A percentile compares a stretch with the other conserved stretches of the same genome.
Conservation (phyloP, 169 alveolate genomes). For the Babesia ovata region DNA sequence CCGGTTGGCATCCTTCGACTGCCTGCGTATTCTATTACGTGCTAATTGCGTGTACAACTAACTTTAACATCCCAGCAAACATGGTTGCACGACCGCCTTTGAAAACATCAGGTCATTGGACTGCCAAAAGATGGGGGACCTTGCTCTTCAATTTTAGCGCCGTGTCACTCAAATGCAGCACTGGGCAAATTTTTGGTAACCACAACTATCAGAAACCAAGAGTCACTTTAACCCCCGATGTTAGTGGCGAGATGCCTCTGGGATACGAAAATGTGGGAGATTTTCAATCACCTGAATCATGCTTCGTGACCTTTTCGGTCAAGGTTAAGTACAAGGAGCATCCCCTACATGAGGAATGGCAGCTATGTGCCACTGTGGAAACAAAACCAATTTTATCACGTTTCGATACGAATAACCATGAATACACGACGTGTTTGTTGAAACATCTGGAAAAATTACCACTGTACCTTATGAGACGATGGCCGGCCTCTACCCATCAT, state of each 20-base stretch:
- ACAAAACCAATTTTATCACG: slow-evolving; percentile 31
- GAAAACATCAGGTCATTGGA: not conserved
- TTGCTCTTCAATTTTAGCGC: slow-evolving; percentile 32
- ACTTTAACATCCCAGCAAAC: not conserved
- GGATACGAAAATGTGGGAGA: not conserved
- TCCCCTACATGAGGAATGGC: slow-evolving; percentile 7
- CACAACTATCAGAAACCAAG: not conserved
- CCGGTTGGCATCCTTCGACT: too few relatives aligned
- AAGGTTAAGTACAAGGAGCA: slow-evolving; percentile 12
- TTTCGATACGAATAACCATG: slow-evolving; percentile 2
- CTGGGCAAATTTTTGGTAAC: not conserved
- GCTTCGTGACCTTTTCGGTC: slow-evolving; percentile 23
- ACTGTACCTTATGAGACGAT: not conserved
- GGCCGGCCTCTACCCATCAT: not conserved
- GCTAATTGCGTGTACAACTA: too few relatives aligned
- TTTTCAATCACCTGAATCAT: not conserved
- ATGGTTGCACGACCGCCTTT: not conserved
- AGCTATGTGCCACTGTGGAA: slow-evolving; percentile 32
- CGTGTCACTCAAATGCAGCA: not conserved
- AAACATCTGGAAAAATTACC: slow-evolving; percentile 34
- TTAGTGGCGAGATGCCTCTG: too few relatives aligned
- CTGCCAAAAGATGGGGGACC: not conserved
- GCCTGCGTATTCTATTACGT: too few relatives aligned
- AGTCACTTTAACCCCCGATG: too few relatives aligned
- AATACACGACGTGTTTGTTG: slow-evolving; percentile 7